A percentile compares a stretch with the other conserved stretches of the same genome.
These are phyloP conservation scores for sweet orange (Citrus sinensis) DNA, from an alignment of 345 rosid species.

Conservation along the genomic window DVS_A1.0 CM039163.1:41560501-41561000, in stretches of 20 bases:
- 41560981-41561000: constrained; percentile 3
- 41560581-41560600: not conserved
- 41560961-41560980: constrained; percentile 45
- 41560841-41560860: constrained; percentile 52
- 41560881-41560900: constrained; percentile 12
- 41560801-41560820: constrained; percentile 65
- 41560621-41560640: not conserved
- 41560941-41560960: constrained; percentile 36
- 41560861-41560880: constrained; percentile 34
- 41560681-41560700: not conserved
- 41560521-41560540: not conserved
- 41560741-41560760: constrained; percentile 17
- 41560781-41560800: constrained; percentile 12
- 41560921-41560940: constrained; percentile 50
- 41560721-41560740: not conserved
- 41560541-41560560: not conserved
- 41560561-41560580: not conserved
- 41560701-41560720: not conserved
- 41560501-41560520: not conserved
- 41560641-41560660: not conserved
- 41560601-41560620: not conserved
- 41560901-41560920: constrained; percentile 51
- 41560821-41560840: constrained; percentile 57
- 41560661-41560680: constrained; percentile 10
- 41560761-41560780: constrained; percentile 18